Conservation (phyloP, 805 yeast genomes). For the Starmerella asiatica region DNA sequence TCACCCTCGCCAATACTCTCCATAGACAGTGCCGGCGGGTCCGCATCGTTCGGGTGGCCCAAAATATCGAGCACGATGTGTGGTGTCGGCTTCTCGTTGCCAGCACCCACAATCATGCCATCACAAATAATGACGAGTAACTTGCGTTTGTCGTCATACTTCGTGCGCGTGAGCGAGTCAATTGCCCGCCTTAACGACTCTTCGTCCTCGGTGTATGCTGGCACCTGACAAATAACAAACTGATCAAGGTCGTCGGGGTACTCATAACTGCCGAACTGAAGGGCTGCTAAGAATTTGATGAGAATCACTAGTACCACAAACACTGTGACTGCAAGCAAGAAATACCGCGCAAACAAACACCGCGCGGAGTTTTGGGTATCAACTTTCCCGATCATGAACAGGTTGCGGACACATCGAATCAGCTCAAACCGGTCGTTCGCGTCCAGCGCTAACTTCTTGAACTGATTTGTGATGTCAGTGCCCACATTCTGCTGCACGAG, state of each 20-base stretch:
- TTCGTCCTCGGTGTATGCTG: conserved; percentile 51
- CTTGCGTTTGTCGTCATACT: conserved; percentile 47
- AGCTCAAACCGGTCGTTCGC: conserved; percentile 21
- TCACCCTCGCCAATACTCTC: conserved; percentile 49
- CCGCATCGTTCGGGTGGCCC: conserved; percentile 38
- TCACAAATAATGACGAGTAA: conserved; percentile 45
- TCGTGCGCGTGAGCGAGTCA: conserved; percentile 46
- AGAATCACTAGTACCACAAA: conserved; percentile 29
- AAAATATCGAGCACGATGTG: conserved; percentile 44
- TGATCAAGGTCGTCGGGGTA: conserved; percentile 30
- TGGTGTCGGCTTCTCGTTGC: conserved; percentile 46
- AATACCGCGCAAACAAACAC: conserved; percentile 33
- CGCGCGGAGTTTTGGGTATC: conserved; percentile 30
- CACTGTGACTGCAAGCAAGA: conserved; percentile 29
- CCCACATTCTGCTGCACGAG: conserved; percentile 28
- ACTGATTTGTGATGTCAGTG: conserved; percentile 26
- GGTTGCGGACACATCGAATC: conserved; percentile 28
- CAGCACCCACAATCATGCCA: conserved; percentile 50
- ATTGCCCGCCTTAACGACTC: conserved; percentile 41
- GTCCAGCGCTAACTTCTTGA: conserved; percentile 20
- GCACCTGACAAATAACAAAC: conserved; percentile 35
- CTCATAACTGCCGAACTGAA: conserved; percentile 28
- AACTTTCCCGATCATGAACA: conserved; percentile 31
- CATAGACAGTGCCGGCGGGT: conserved; percentile 40
- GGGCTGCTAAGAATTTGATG: conserved; percentile 31